Evolutionary conservation across 768 basidiomycete genomes (phyloP), one percentile per base, ranked within the genome.

Genomic region (Xerocomus potaroensis): DNA sequence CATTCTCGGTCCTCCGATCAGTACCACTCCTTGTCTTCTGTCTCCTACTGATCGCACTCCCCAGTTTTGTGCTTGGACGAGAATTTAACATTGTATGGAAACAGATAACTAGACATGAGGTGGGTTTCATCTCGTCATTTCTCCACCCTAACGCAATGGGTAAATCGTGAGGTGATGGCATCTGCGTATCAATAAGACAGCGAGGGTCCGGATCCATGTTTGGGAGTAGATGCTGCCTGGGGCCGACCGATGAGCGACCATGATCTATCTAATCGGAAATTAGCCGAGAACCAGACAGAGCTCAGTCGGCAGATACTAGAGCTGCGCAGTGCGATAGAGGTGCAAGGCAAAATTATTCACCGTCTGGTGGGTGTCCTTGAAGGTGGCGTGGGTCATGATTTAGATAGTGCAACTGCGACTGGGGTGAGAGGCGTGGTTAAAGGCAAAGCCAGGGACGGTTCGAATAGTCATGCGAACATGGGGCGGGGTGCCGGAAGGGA

Each of bases 31-130:
- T 96, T 38, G 76, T 90, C 12, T 94, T 90, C 55, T 92, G 92
- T 3, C 73, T 95, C 9, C 74, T 96, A 0, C 74, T 94, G 33
- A 92, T 96, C 59, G 93, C 92, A 0, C 75, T 95, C 5, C 92
- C 92, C 7, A 87, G 83, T 58, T 95, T 96, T 59, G 92, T 96
- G 1, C 79, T 96, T 12, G 92, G 92, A 0, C 71, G 91, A 30
- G 91, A 96, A 62, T 96, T 96, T 63, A 90, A 88, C 49, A 70
- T 84, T 11, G 88, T 93, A 1, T 96, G 91, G 87, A 90, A 93
- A 47, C 75, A 74, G 24, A 91, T 93, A 87, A 75, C 74, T 1
- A 67, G 61, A n/a, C 64, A 73, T 40, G 68, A 73, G 36, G 78
- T 75, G 34, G n/a, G 72, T 36, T 14, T 10, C 15, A n/a, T n/a